phyloP scores from a whole-genome alignment of 331 rosid genomes.

The Quercus phellos region DNA sequence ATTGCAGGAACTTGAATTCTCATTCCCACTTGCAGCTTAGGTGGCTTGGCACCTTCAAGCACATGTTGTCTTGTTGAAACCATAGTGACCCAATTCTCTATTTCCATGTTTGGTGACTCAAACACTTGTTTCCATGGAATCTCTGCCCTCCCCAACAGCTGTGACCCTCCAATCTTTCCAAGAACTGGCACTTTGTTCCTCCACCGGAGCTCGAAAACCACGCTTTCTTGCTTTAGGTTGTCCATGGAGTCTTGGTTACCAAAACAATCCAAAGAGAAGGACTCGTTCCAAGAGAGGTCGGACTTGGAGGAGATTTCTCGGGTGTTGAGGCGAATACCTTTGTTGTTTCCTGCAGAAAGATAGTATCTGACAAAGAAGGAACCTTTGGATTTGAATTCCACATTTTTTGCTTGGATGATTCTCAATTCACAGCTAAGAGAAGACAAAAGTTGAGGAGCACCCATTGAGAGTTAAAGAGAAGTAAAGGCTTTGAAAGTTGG shows the following conservation, averaged over 20 bases:
- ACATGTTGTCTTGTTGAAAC: slow-evolving; percentile 24
- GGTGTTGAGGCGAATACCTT: slow-evolving; percentile 31
- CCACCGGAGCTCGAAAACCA: slow-evolving; percentile 70
- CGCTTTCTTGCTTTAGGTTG: slow-evolving; percentile 39
- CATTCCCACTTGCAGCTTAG: slow-evolving; percentile 51
- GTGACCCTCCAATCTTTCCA: slow-evolving; percentile 44
- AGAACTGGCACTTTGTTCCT: slow-evolving; percentile 34
- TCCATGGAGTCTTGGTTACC: slow-evolving; percentile 46
- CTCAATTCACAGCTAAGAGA: slow-evolving; percentile 45
- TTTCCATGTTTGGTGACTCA: slow-evolving; percentile 52
- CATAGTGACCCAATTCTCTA: slow-evolving; percentile 60
- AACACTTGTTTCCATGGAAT: slow-evolving; percentile 60
- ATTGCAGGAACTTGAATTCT: slow-evolving; percentile 20
- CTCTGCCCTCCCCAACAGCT: slow-evolving; percentile 53
- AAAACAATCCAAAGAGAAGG: slow-evolving; percentile 61
- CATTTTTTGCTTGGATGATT: slow-evolving; percentile 51
- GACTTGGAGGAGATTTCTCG: slow-evolving; percentile 35
- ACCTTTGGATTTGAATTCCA: slow-evolving; percentile 32
- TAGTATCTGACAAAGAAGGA: slow-evolving; percentile 46
- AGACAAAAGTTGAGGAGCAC: slow-evolving; percentile 19
- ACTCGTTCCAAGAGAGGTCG: slow-evolving; percentile 51
- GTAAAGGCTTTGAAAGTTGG: background rate
- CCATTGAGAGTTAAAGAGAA: slow-evolving; percentile 26
- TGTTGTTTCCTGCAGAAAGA: slow-evolving; percentile 40
- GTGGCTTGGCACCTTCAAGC: slow-evolving; percentile 20